phyloP scores from a whole-genome alignment of 2,329 filamentous ascomycete genomes.

The Ophiostoma himal-ulmi region DNA sequence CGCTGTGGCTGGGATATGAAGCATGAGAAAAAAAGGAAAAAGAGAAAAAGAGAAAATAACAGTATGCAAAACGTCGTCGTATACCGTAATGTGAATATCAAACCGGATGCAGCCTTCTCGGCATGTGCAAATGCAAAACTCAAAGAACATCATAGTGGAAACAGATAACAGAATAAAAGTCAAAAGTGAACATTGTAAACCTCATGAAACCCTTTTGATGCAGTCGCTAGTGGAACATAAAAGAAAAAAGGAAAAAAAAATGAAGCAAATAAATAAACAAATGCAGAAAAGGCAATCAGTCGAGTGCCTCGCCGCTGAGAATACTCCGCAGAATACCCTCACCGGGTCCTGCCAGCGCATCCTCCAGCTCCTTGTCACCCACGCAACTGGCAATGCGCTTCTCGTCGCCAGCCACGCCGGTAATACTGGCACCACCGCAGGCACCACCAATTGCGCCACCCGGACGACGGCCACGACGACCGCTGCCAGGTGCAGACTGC shows the following conservation, averaged over 20 bases:
- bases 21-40: neutral
- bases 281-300: slow-evolving; percentile 33
- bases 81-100: neutral
- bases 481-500: slow-evolving; percentile 63
- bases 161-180: neutral
- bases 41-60: neutral
- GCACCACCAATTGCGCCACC: slow-evolving; percentile 57
- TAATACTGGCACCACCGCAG: slow-evolving; percentile 59
- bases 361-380: slow-evolving; percentile 70
- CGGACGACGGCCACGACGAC: slow-evolving; percentile 20
- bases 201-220: neutral
- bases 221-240: neutral
- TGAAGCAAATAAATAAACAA: neutral
- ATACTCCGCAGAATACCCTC: slow-evolving; percentile 58
- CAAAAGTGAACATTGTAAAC: neutral
- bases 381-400: slow-evolving; percentile 72
- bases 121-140: slow-evolving; percentile 4
- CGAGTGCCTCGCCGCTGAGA: slow-evolving; percentile 54
- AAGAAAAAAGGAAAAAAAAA: neutral
- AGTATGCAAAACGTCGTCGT: neutral
- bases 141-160: neutral
- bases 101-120: slow-evolving; percentile 1
- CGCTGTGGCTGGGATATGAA: slow-evolving; percentile 7
- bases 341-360: slow-evolving; percentile 59
- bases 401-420: slow-evolving; percentile 60